A percentile compares a stretch with the other conserved stretches of the same genome.
These are phyloP conservation scores for Chlamydomonas reinhardtii DNA, from an alignment of 163 green algal genomes.

Conservation along the genomic window DNA sequence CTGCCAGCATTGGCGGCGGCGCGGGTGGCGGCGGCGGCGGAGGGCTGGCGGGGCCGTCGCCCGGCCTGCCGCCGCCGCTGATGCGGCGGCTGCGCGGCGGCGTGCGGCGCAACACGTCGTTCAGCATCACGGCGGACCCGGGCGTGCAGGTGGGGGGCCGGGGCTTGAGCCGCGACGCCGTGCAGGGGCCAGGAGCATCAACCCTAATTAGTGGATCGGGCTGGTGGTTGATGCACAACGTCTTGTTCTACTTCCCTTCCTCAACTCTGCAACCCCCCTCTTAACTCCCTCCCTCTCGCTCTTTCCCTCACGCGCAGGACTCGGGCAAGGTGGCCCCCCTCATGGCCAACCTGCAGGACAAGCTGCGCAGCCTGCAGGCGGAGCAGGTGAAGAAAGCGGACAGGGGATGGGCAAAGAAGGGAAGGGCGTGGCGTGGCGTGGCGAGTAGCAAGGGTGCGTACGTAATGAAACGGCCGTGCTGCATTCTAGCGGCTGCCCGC, in stretches of 20 bases:
- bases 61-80: neutral
- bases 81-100: neutral
- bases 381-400: too few relatives aligned
- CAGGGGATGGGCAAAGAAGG: too few relatives aligned
- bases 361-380: constrained; percentile 43
- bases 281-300: neutral
- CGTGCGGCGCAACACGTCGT: constrained; percentile 37
- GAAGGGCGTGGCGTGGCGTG: too few relatives aligned
- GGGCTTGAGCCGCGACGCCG: too few relatives aligned
- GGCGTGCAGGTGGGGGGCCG: constrained; percentile 11
- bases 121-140: constrained; percentile 36
- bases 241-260: too few relatives aligned
- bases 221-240: too few relatives aligned
- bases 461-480: too few relatives aligned
- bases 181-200: too few relatives aligned
- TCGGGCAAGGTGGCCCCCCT: constrained; percentile 34
- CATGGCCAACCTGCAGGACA: constrained; percentile 50
- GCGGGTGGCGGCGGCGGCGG: neutral
- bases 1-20: neutral
- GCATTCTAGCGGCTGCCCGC: too few relatives aligned
- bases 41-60: neutral
- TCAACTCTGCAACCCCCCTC: neutral
- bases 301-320: neutral
- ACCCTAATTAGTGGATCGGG: too few relatives aligned
- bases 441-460: too few relatives aligned